Evolutionary conservation across 352 stramenopile genomes (phyloP), one percentile per base, ranked within the genome.

Genomic region (Peronospora farinosa): DNA sequence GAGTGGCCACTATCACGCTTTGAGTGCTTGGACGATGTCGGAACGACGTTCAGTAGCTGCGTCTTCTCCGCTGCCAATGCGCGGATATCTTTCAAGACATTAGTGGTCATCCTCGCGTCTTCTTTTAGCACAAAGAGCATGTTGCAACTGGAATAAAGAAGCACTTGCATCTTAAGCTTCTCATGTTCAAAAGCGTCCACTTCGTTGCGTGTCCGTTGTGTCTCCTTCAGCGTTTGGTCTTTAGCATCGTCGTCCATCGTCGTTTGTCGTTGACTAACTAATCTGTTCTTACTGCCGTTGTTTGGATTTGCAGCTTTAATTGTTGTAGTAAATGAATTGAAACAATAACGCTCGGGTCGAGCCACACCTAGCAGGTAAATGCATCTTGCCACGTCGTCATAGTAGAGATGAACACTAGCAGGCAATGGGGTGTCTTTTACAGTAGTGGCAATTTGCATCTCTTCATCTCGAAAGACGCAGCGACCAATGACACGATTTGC

Each of bases 401-500:
- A 86, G 54, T 63, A 86, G 8, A 86, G 43, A 30, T 88, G 66
- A 12, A 88, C 56, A 35, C 58, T 85, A 0, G 72, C 65, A 27
- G 57, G 49, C 38, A 67, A 41, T 52, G 19, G 37, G 5, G 12
- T 38, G 27, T 65, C 54, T 35, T 67, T 67, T 15, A 65, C 49
- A 11, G 40, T 61, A 5, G 46, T 59, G 3, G 58, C 38, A 11
- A 53, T 38, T 13, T 74, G 60, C 37, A 68, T 54, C 9, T 68
- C 52, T 3, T 64, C 46, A 7, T 56, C 56, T 45, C 54, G 43
- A 44, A 90, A 90, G 10, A 72, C 74, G 27, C 52, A 58, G 37
- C 64, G 74, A 7, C 78, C 76, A 6, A 90, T 79, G 5, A 90
- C 13, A 1, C 74, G 74, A 36, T 90, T 90, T 19, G 71, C 58